These are phyloP conservation scores for Yarrowia deformans DNA, from an alignment of 805 yeast species.

Conservation along the genomic window DNA sequence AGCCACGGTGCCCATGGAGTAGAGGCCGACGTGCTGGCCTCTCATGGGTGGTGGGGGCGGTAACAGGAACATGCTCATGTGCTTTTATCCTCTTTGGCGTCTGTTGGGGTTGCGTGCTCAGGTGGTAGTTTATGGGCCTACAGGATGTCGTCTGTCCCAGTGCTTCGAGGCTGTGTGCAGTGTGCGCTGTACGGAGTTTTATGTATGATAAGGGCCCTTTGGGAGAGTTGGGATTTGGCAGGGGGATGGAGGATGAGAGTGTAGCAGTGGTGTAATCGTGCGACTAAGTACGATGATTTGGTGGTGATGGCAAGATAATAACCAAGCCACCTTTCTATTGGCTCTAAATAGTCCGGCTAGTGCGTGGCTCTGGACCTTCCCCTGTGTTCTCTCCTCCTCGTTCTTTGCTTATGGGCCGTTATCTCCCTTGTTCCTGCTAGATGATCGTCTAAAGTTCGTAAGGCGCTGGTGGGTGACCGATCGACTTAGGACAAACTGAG, in stretches of 20 bases:
- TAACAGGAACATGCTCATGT: constrained; percentile 5
- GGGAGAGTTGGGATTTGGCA: constrained; percentile 10
- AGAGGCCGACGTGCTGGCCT: constrained; percentile 16
- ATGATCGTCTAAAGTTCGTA: neutral
- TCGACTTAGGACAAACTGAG: too few species aligned
- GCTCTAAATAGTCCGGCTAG: neutral
- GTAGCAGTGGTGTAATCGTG: neutral
- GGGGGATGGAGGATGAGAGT: neutral
- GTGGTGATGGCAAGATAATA: neutral
- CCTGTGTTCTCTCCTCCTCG: neutral
- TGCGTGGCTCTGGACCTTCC: neutral
- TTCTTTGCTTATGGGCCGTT: neutral
- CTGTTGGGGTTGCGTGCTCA: neutral
- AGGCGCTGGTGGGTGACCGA: neutral
- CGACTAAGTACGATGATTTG: too few species aligned
- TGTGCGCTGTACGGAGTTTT: constrained; percentile 16
- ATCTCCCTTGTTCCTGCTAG: constrained; percentile 13
- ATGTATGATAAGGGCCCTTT: constrained; percentile 27
- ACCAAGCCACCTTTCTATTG: neutral
- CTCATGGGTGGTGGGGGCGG: constrained; percentile 36
- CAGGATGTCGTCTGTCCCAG: neutral
- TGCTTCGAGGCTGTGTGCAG: constrained; percentile 23
- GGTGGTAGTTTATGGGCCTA: neutral
- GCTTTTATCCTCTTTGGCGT: neutral
- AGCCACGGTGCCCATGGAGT: constrained; percentile 26